Evolutionary conservation across 2,329 filamentous ascomycete species (phyloP).

Genomic region (Aspergillus sp.): DNA sequence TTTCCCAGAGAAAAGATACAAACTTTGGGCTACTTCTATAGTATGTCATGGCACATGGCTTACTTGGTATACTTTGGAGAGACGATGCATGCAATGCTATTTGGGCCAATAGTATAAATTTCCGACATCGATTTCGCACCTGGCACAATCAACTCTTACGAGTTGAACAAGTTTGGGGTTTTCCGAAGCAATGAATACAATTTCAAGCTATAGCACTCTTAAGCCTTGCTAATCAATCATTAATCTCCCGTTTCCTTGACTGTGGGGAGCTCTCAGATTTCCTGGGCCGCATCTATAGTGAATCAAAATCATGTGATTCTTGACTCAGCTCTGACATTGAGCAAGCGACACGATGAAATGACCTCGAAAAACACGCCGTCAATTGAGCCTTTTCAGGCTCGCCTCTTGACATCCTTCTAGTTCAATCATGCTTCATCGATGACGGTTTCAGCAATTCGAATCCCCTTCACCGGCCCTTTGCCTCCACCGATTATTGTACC

Average conservation of each 20-base stretch:
- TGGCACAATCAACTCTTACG: background rate
- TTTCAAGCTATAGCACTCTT: too few species aligned
- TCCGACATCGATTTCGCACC: background rate
- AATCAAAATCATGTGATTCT: background rate
- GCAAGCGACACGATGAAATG: background rate
- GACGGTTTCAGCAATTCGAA: slow-evolving; percentile 77
- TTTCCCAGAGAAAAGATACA: background rate
- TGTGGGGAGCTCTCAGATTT: background rate
- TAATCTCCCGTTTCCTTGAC: too few species aligned
- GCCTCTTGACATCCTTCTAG: background rate
- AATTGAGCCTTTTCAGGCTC: background rate
- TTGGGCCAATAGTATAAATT: background rate
- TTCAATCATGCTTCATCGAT: slow-evolving; percentile 51
- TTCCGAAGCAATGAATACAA: too few species aligned
- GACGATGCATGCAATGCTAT: background rate
- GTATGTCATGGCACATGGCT: background rate
- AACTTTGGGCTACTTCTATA: background rate
- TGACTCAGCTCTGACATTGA: background rate
- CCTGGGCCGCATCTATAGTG: background rate
- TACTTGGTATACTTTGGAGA: background rate
- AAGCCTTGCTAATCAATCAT: too few species aligned
- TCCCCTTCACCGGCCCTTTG: slow-evolving; percentile 86
- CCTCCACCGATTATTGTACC: slow-evolving; percentile 77
- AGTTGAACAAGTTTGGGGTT: background rate
- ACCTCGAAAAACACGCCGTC: background rate